These are phyloP conservation scores for Nigrograna mackinnonii DNA, from an alignment of 2,329 filamentous ascomycete species.

Conservation along the genomic window DNA sequence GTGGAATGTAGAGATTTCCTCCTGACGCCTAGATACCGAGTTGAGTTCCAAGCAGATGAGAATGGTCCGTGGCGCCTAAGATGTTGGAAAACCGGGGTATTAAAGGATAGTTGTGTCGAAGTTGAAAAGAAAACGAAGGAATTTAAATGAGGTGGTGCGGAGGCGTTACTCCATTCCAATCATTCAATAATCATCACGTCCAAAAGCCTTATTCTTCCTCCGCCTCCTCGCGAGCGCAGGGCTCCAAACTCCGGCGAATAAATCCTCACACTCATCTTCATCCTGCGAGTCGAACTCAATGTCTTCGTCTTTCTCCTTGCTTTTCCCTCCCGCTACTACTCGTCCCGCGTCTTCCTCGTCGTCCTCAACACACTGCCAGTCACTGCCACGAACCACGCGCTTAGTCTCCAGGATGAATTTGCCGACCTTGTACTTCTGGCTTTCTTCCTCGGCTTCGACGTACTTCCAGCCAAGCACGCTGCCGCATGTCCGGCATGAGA, in stretches of 20 bases:
- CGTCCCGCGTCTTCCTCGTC: constrained; percentile 7
- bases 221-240: constrained; percentile 54
- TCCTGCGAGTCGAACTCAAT: constrained; percentile 67
- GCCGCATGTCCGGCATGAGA: constrained; percentile 60
- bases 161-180: no score
- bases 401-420: constrained; percentile 69
- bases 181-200: background rate
- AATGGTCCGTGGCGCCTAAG: no score
- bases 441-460: constrained; percentile 63
- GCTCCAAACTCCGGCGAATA: constrained; percentile 66
- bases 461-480: constrained; percentile 68
- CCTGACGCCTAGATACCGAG: no score
- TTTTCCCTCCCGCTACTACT: constrained; percentile 5
- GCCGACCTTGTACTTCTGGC: constrained; percentile 67
- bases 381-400: constrained; percentile 52
- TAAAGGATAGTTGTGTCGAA: no score
- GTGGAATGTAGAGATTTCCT: no score
- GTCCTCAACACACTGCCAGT: constrained; percentile 53
- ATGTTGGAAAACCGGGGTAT: no score
- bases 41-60: no score
- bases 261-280: constrained; percentile 68
- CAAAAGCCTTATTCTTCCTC: constrained; percentile 15
- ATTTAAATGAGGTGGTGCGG: no score
- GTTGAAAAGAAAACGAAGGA: no score
- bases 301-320: constrained; percentile 26